Evolutionary conservation across 179 eudicot species (phyloP), one percentile per base, ranked within the genome.

Genomic region (Carnegiea gigantea): DNA sequence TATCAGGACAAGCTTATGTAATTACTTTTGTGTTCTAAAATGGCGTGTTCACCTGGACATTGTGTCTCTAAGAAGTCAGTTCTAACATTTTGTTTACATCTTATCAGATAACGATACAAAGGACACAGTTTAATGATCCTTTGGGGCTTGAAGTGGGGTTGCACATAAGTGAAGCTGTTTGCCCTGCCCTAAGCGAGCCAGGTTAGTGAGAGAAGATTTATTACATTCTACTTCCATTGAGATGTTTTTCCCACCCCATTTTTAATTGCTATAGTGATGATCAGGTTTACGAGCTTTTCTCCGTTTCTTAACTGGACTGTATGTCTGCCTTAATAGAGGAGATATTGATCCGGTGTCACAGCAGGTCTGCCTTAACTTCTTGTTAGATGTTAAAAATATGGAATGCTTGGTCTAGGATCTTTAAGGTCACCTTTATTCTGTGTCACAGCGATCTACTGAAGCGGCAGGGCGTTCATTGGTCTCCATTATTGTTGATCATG

Each of bases 151-250:
- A 96, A 89, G 95, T 93, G 85, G 92, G 93, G 81, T 80, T 96
- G 60, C 99, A 92, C 86, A 90, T 96, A 21, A 88, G 90, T 59
- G 99, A 96, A 90, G 97, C 93, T 85, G 96, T 94, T 85, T 92
- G 97, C 85, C 99, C 99, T 86, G 92, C 98, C 86, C 87, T 96
- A 81, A 96, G 99, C 82, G 99, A 96, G 89, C 99, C 99, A 86
- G 99, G 99, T 90, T 80, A 85, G 92, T 73, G 70, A 64, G 75
- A n/a, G 64, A 59, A 24, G 18, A 10, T 28, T 46, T 74, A 80
- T 46, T 60, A 8, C 75, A 76, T 64, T 72, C 18, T 46, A 33
- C 40, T 77, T 44, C 71, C 54, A 75, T 51, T 51, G 53, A 17
- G n/a, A 24, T 44, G 11, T 15, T 76, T 82, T 74, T 57, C 15